A percentile compares a stretch with the other conserved stretches of the same genome.
These are phyloP conservation scores for Piper betle DNA, from an alignment of 164 flowering plant genomes.

Conservation along the genomic window DNA sequence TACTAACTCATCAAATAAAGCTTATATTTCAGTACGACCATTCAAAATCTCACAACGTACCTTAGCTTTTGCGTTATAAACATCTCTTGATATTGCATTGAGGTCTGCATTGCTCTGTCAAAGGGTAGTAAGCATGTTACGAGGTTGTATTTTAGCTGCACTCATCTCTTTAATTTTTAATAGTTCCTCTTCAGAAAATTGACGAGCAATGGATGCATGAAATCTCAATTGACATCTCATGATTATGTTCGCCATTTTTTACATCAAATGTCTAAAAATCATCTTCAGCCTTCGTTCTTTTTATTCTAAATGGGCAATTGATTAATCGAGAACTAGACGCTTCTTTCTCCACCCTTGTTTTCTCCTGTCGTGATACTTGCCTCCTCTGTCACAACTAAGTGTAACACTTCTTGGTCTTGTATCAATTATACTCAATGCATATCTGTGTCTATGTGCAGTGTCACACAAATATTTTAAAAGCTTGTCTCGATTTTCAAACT, in stretches of 20 bases:
- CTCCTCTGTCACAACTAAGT: too few relatives aligned
- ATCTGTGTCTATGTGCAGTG: too few relatives aligned
- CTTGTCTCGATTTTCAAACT: too few relatives aligned
- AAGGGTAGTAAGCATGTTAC: neutral
- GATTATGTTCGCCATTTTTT: neutral
- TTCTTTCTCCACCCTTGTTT: too few relatives aligned
- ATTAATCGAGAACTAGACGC: neutral
- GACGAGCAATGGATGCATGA: neutral
- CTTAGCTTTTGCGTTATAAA: slow-evolving; percentile 34
- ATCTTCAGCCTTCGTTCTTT: neutral
- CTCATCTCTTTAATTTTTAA: neutral
- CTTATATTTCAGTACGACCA: slow-evolving; percentile 10
- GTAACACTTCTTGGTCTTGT: too few relatives aligned
- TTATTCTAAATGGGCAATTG: neutral
- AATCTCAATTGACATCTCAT: neutral
- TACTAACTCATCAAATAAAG: slow-evolving; percentile 5
- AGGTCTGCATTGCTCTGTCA: neutral
- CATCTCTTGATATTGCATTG: neutral
- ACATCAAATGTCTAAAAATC: neutral
- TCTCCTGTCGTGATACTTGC: too few relatives aligned
- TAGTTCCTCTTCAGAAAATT: neutral
- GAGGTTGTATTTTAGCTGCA: neutral
- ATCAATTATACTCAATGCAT: too few relatives aligned
- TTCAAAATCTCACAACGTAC: slow-evolving; percentile 18
- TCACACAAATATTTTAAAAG: too few relatives aligned